These are phyloP conservation scores for Plasmodium relictum DNA, from an alignment of 169 alveolate species.

Conservation along the genomic window DNA sequence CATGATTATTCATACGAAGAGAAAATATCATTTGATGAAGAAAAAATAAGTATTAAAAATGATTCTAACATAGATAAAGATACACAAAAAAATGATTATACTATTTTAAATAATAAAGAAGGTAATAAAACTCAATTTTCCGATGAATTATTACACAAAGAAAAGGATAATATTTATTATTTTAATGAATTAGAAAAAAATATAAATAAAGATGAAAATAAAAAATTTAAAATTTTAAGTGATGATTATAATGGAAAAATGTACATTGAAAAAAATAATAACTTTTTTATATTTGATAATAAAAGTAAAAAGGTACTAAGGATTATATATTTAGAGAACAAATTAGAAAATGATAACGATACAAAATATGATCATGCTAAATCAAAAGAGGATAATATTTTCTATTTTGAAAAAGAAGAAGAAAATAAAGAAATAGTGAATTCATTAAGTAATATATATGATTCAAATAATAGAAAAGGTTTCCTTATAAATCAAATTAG, in stretches of 20 bases:
- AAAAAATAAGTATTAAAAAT: neutral
- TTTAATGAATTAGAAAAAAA: neutral
- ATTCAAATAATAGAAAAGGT: conserved; percentile 9
- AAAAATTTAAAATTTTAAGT: conserved; percentile 26
- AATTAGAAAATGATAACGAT: neutral
- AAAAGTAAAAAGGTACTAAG: conserved; percentile 24
- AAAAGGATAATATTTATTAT: neutral
- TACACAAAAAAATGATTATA: neutral
- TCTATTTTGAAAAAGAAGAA: conserved; percentile 60
- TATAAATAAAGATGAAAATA: neutral
- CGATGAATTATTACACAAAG: neutral
- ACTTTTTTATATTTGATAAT: conserved; percentile 32
- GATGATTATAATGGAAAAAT: conserved; percentile 28
- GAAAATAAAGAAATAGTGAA: conserved; percentile 37
- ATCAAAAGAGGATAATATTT: neutral
- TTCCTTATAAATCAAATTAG: conserved; percentile 28
- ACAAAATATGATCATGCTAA: neutral
- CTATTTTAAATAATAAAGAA: too few relatives aligned
- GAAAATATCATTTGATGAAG: neutral
- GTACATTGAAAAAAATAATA: conserved; percentile 49
- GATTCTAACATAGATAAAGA: neutral
- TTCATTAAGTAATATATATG: conserved; percentile 29
- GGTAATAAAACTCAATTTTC: too few relatives aligned
- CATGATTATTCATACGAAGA: neutral
- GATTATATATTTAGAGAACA: conserved; percentile 31